phyloP scores from a whole-genome alignment of 768 basidiomycete genomes.

The Butyriboletus loyo region DNA sequence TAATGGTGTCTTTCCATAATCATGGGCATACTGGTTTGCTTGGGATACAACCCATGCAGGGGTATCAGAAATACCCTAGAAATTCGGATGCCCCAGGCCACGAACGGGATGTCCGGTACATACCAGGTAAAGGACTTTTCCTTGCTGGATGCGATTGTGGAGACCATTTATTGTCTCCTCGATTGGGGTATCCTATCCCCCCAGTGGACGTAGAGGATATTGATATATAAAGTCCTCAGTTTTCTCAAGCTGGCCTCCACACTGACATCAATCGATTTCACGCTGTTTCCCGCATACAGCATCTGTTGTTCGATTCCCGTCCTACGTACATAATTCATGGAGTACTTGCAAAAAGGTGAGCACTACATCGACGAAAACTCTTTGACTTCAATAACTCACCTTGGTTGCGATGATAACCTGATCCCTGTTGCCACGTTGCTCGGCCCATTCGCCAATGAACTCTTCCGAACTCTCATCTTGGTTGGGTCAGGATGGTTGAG shows the following conservation, averaged over 20 bases:
- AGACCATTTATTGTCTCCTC: constrained; percentile 46
- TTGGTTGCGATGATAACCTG: not conserved
- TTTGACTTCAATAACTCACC: too few species aligned
- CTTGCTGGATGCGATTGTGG: constrained; percentile 38
- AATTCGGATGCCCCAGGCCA: not conserved
- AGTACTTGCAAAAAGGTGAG: too few species aligned
- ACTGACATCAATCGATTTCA: constrained; percentile 32
- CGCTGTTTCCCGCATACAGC: constrained; percentile 37
- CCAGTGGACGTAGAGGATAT: constrained; percentile 54
- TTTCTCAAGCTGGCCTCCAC: constrained; percentile 40
- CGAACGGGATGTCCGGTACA: not conserved
- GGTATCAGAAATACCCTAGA: constrained; percentile 38
- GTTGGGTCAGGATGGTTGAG: not conserved
- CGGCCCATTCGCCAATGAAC: not conserved
- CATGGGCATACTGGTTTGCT: too few species aligned
- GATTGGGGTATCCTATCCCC: constrained; percentile 46
- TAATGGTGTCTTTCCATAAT: constrained; percentile 49
- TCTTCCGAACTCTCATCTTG: not conserved
- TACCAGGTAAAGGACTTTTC: constrained; percentile 46
- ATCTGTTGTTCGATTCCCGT: constrained; percentile 1
- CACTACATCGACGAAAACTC: too few species aligned
- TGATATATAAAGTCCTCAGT: constrained; percentile 55
- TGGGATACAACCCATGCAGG: constrained; percentile 47
- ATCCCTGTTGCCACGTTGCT: not conserved
- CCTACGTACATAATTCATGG: not conserved